phyloP scores from a whole-genome alignment of 2,329 filamentous ascomycete species.

The Phaeosphaeriaceae sp. region DNA sequence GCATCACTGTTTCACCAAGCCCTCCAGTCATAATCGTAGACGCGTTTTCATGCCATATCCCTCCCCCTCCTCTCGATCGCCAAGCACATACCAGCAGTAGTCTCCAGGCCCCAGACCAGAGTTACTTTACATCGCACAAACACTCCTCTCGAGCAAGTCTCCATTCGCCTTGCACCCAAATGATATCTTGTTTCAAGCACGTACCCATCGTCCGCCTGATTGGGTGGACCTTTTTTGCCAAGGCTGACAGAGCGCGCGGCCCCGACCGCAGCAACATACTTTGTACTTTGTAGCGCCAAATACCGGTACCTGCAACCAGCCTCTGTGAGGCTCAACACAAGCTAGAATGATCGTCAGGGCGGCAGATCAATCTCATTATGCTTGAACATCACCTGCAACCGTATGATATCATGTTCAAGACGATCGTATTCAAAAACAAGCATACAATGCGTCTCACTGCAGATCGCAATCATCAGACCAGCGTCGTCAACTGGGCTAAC shows the following conservation, averaged over 20 bases:
- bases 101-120: no score
- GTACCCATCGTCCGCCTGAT: not conserved
- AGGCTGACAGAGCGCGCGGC: constrained; percentile 2
- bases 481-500: constrained; percentile 4
- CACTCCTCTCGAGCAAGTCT: not conserved
- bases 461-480: constrained; percentile 29
- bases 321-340: constrained; percentile 18
- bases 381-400: constrained; percentile 3
- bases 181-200: not conserved
- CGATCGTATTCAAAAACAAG: constrained; percentile 15
- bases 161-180: not conserved
- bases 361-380: constrained; percentile 36
- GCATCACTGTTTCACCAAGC: no score
- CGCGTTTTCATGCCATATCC: no score
- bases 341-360: constrained; percentile 27
- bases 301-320: constrained; percentile 8
- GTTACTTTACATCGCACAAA: no score
- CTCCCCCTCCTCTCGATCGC: no score
- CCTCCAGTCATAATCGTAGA: no score
- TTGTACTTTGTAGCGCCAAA: no score
- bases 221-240: not conserved
- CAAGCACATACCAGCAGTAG: no score
- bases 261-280: constrained; percentile 5
- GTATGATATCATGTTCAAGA: constrained; percentile 26
- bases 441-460: constrained; percentile 18